Evolutionary conservation across 305 asterid genomes (phyloP).

Genomic region (Solanum hybrid): DNA sequence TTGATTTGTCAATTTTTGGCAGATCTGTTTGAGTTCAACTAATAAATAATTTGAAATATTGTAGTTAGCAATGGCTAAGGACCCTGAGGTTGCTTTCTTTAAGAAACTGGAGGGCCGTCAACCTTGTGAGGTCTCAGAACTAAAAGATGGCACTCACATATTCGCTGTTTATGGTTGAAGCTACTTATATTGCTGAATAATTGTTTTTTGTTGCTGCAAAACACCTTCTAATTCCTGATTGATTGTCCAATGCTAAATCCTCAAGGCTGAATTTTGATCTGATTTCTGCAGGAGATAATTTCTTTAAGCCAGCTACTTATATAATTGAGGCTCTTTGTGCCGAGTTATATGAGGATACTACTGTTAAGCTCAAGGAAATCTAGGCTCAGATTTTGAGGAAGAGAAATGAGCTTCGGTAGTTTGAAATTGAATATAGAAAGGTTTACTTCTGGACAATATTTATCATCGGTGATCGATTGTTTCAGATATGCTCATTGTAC

Average conservation of each 20-base stretch:
- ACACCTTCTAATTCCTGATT: neutral
- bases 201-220: conserved; percentile 10
- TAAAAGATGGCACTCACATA: conserved; percentile 94
- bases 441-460: conserved; percentile 16
- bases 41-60: neutral
- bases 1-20: neutral
- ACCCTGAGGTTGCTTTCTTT: conserved; percentile 96
- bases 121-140: conserved; percentile 94
- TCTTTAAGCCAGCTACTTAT: conserved; percentile 84
- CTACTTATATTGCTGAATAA: conserved; percentile 16
- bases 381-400: conserved; percentile 86
- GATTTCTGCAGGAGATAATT: conserved; percentile 76
- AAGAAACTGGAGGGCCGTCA: conserved; percentile 93
- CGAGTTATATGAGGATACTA: conserved; percentile 77
- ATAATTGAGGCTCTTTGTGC: conserved; percentile 87
- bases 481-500: neutral
- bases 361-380: conserved; percentile 69
- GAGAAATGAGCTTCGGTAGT: conserved; percentile 84
- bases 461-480: neutral
- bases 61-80: conserved; percentile 95
- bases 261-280: neutral
- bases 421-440: conserved; percentile 93
- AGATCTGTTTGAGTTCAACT: neutral
- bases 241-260: neutral
- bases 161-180: conserved; percentile 92